Base-by-base conservation (phyloP, 352 stramenopile genomes). In the Thalassiosira sp. region DNA sequence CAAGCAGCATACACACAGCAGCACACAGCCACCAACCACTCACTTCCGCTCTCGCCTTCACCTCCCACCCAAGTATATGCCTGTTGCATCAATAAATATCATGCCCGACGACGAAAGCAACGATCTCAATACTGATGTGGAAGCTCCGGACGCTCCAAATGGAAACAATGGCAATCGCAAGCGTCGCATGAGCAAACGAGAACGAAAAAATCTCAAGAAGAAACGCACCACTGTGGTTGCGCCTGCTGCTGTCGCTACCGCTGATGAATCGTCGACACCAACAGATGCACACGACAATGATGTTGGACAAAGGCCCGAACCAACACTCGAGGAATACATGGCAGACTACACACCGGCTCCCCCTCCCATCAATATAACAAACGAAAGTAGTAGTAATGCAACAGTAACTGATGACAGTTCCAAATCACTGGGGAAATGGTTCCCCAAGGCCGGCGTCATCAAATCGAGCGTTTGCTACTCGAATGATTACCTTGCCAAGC, bases 351-450 rank as follows among this genome's bases (percentile, higher is more conserved):
- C 49, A 6, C 28, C 53, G 11, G 63, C 53, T 1, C 27, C 31
- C 28, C 16, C 35, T 45, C n/a, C n/a, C n/a, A 13, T n/a, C 35
- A 45, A 45, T 16, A 6, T 45, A 45, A 2, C 35, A 6, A 45
- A 45, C 13, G 5, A 45, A 45, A 13, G 16, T n/a, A 13, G 3
- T 37, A 10, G 3, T 13, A 1, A 5, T 16, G 10, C 13, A 45
- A 13, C 61, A 45, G 48, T 60, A 43, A 15, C 13, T 3, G 40
- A 70, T 27, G 33, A 43, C n/a, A 24, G 76, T 59, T 46, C 64
- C 18, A 77, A 83, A 53, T 79, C 76, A 2, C 57, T 93, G 0
- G 87, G 87, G 40, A 91, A 89, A 68, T 93, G 88, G 88, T 93
- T 93, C 54, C 88, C 88, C 5, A 90, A 86, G 31, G 88, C 88